phyloP scores from a whole-genome alignment of 2,329 filamentous ascomycete genomes.

The Talaromyces sp. region DNA sequence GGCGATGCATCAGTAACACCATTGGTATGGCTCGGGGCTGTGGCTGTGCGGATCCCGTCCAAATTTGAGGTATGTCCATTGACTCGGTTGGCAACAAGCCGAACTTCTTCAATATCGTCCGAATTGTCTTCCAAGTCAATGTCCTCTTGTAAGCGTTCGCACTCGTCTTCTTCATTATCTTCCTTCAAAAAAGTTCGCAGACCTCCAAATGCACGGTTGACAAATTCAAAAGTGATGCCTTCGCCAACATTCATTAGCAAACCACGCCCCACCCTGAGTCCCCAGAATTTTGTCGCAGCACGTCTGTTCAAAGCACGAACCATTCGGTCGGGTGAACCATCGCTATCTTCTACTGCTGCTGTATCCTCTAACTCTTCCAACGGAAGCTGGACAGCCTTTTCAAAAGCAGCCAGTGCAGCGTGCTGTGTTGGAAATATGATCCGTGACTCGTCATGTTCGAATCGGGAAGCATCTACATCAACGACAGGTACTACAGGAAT shows the following conservation, averaged over 20 bases:
- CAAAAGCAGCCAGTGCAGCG: conserved; percentile 57
- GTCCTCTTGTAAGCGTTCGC: conserved; percentile 49
- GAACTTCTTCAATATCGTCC: conserved; percentile 39
- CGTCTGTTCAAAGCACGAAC: conserved; percentile 34
- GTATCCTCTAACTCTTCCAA: conserved; percentile 50
- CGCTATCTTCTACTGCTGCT: conserved; percentile 25
- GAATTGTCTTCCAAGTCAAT: conserved; percentile 49
- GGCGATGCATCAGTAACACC: conserved; percentile 18
- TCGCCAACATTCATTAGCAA: conserved; percentile 57
- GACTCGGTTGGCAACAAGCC: conserved; percentile 21
- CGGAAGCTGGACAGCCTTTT: conserved; percentile 51
- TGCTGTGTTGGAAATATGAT: conserved; percentile 53
- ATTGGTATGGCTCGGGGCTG: neutral
- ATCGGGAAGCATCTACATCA: conserved; percentile 57
- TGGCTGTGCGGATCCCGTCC: neutral
- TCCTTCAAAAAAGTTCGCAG: conserved; percentile 46
- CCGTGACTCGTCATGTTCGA: conserved; percentile 55
- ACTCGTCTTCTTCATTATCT: conserved; percentile 42
- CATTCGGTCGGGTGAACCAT: conserved; percentile 21
- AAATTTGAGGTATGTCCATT: neutral
- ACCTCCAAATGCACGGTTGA: conserved; percentile 62
- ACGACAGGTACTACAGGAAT: conserved; percentile 51
- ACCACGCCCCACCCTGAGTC: conserved; percentile 56
- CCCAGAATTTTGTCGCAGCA: conserved; percentile 53
- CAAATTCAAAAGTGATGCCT: conserved; percentile 55